Base-by-base conservation (phyloP, 768 basidiomycete genomes). In the Auricularia heimuer region DNA sequence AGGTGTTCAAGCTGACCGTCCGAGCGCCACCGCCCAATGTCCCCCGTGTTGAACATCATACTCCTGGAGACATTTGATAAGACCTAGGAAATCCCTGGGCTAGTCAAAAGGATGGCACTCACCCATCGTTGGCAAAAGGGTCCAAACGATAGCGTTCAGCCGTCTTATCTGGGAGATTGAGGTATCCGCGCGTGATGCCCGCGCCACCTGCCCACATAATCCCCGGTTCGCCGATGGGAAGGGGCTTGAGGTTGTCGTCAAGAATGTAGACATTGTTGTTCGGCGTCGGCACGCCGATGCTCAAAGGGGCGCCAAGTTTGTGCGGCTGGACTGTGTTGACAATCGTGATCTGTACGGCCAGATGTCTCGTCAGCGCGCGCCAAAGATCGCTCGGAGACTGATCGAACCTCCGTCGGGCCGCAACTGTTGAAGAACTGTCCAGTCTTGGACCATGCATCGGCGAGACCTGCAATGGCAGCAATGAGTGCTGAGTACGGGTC, bases 301-400 rank as follows among this genome's bases (percentile, higher is more conserved):
- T 79, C 21, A 83, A 65, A 34, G 75, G 72, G 18, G 73, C 68
- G 4, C 79, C 80, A 2, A 77, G 66, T 12, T 70, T 70, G 69
- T 84, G 83, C 4, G 77, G 73, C 37, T 82, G 81, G 71, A 81
- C 78, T 11, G 84, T 85, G 66, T 85, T 85, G 12, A 82, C 80
- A 66, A 85, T 83, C 0, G 83, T 83, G 47, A 82, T 80, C 81
- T 83, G 63, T 18, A 12, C 21, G 24, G 8, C 39, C 39, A 42
- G 37, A 45, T 18, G 12, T 29, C 16, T 10, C 18, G 29, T 60
- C 11, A 51, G 14, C 21, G 47, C 14, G 47, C 21, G 29, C 24
- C 2, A 33, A 29, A 34, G 34, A 24, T 21, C 8, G 24, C 14
- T 29, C 56, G 24, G 21, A 24, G 35, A 44, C 56, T 42, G 61